These are phyloP conservation scores for Aechmea fasciata DNA, from an alignment of 176 grass and related monocot species.

Conservation along the genomic window DNA sequence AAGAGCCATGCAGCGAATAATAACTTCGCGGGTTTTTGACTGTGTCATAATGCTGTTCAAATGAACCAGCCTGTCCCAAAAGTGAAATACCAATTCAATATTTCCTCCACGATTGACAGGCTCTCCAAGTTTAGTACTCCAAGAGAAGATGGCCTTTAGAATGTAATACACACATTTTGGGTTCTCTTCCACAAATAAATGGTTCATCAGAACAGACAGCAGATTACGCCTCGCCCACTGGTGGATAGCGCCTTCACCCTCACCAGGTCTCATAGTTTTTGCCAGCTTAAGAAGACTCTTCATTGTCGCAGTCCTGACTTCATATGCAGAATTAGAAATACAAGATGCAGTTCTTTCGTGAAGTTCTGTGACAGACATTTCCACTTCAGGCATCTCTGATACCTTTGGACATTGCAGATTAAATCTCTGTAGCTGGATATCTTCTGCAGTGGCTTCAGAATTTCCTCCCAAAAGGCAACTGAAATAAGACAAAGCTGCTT, in stretches of 20 bases:
- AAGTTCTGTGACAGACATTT: conserved; percentile 38
- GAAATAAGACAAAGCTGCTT: conserved; percentile 82
- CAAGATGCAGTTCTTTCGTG: conserved; percentile 65
- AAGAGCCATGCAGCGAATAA: conserved; percentile 82
- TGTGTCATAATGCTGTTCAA: conserved; percentile 52
- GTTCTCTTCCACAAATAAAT: conserved; percentile 62
- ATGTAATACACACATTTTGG: conserved; percentile 83
- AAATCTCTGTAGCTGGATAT: conserved; percentile 41
- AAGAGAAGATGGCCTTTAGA: conserved; percentile 77
- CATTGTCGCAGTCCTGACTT: conserved; percentile 73
- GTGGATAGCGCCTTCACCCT: conserved; percentile 39
- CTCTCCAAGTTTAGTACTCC: conserved; percentile 43
- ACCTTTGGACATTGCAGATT: conserved; percentile 23
- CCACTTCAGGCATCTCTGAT: conserved; percentile 21
- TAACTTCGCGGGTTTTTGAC: conserved; percentile 69
- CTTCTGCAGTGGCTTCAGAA: conserved; percentile 33
- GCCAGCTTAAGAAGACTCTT: conserved; percentile 76
- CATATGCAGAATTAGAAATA: conserved; percentile 60
- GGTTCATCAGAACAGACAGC: conserved; percentile 40
- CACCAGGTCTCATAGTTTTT: conserved; percentile 36
- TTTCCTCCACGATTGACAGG: conserved; percentile 37
- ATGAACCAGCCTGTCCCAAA: conserved; percentile 80
- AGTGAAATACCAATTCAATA: conserved; percentile 32
- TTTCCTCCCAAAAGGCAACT: conserved; percentile 50
- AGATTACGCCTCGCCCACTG: conserved; percentile 61